Evolutionary conservation across 768 basidiomycete species (phyloP).

Genomic region (Candolleomyces aberdarensis): DNA sequence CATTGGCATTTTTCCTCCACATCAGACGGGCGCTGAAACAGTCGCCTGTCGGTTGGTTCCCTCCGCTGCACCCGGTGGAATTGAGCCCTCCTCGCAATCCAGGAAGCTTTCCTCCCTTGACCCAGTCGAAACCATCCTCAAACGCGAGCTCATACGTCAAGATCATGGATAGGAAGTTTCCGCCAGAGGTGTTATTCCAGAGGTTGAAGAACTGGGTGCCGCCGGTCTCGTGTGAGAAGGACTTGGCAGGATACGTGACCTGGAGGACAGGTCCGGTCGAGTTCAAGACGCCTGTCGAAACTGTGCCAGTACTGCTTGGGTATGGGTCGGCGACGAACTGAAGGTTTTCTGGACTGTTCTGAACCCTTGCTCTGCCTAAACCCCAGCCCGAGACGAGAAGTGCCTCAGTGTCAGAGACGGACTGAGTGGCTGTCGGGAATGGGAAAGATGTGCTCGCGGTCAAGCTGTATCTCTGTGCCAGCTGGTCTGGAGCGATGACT

Average conservation of each 20-base stretch:
- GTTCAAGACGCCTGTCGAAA: constrained; percentile 9
- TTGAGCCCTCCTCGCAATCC: constrained; percentile 69
- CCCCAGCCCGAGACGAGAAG: constrained; percentile 59
- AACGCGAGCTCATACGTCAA: constrained; percentile 76
- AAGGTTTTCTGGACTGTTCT: constrained; percentile 53
- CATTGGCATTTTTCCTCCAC: constrained; percentile 65
- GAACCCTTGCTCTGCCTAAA: constrained; percentile 57
- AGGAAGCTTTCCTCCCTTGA: constrained; percentile 75
- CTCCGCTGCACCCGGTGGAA: constrained; percentile 66
- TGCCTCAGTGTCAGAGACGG: constrained; percentile 44
- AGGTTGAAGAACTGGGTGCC: constrained; percentile 67
- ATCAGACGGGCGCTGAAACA: constrained; percentile 76
- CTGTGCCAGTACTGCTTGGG: constrained; percentile 40
- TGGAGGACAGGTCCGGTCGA: constrained; percentile 46
- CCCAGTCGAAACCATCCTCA: constrained; percentile 61
- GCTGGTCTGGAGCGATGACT: constrained; percentile 26
- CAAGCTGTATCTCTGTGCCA: constrained; percentile 53
- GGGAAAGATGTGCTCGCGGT: constrained; percentile 60
- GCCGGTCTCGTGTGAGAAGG: constrained; percentile 56
- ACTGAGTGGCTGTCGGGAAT: constrained; percentile 61
- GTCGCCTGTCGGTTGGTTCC: constrained; percentile 59
- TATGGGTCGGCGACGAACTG: constrained; percentile 69
- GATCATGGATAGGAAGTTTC: constrained; percentile 63
- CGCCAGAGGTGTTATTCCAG: constrained; percentile 61
- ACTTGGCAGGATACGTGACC: constrained; percentile 61